These are phyloP conservation scores for Recurvomyces mirabilis DNA, from an alignment of 495 filamentous ascomycete species.

Conservation along the genomic window DNA sequence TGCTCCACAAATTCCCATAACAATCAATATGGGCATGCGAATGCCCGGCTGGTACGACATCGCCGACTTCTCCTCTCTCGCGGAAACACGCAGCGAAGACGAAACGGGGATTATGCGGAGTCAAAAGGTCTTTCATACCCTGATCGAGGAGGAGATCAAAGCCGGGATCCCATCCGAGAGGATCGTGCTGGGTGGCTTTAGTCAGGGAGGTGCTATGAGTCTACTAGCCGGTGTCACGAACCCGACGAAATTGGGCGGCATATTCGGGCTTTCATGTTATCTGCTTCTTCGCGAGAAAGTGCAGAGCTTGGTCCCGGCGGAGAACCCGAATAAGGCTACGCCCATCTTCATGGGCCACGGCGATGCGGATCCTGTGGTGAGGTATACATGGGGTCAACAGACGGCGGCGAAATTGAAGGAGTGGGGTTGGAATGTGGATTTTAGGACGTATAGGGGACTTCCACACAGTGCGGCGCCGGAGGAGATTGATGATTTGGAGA, in stretches of 20 bases:
- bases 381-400: slow-evolving; percentile 51
- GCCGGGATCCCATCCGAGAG: slow-evolving; percentile 71
- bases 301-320: slow-evolving; percentile 49
- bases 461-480: slow-evolving; percentile 62
- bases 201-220: slow-evolving; percentile 50
- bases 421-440: slow-evolving; percentile 57
- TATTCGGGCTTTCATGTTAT: slow-evolving; percentile 78
- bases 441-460: slow-evolving; percentile 67
- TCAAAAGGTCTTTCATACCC: slow-evolving; percentile 60
- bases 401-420: slow-evolving; percentile 53
- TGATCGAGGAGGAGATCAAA: slow-evolving; percentile 75
- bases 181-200: slow-evolving; percentile 72
- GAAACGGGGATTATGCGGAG: slow-evolving; percentile 67
- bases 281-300: slow-evolving; percentile 64
- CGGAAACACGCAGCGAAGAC: slow-evolving; percentile 46
- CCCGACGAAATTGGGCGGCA: slow-evolving; percentile 67
- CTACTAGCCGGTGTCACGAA: slow-evolving; percentile 59
- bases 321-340: slow-evolving; percentile 63
- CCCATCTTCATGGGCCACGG: slow-evolving; percentile 86
- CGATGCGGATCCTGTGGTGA: slow-evolving; percentile 58
- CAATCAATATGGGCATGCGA: slow-evolving; percentile 63
- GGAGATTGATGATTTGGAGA: slow-evolving; percentile 78
- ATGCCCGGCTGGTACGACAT: slow-evolving; percentile 96
- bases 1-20: slow-evolving; percentile 83
- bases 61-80: slow-evolving; percentile 22